Evolutionary conservation across 176 grass and related monocot genomes (phyloP), one percentile per base, ranked within the genome.

Genomic region (Triticum dicoccoides): DNA sequence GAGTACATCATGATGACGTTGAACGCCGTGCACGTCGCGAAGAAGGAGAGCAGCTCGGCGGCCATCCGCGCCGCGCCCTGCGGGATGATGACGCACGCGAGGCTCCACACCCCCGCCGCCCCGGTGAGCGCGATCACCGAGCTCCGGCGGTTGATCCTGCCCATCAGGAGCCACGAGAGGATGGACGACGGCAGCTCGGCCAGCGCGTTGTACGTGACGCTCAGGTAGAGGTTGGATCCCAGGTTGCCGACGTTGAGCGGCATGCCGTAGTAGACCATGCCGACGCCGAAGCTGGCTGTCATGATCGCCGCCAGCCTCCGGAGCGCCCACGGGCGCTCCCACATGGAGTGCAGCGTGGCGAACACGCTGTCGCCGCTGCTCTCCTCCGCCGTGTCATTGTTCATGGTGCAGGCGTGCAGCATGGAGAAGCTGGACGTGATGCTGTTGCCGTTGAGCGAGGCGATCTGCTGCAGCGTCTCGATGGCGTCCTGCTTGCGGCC

Each of bases 261-360:
- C 96, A 98, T 94, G 25, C 96, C 96, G 80, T 91, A 98, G 84
- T 98, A 98, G 69, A 95, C 83, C 78, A 88, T 85, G 13, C 96
- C 96, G 39, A 98, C 69, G 61, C 96, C 96, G 70, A 98, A 89
- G 68, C 91, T 54, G 2, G 39, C 78, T 12, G 79, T 85, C 91
- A 94, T 95, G 82, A 94, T 91, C 41, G 88, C 86, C 80, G 80
- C 74, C 21, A 98, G 81, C 58, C 96, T 76, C 74, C 91, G 89
- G 4, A 92, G 33, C 24, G 91, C 93, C 96, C 96, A 98, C 69
- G 80, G 89, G 18, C 87, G 87, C 45, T 86, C 82, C 85, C 85
- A 94, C 33, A 98, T 83, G 11, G 71, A 3, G 41, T 73, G 88
- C 39, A 95, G 58, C 45, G 96, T 83, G 32, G 91, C 70, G 49